These are phyloP conservation scores for Trypanosoma brucei DNA, from an alignment of 208 protist species.

Conservation along the genomic window DNA sequence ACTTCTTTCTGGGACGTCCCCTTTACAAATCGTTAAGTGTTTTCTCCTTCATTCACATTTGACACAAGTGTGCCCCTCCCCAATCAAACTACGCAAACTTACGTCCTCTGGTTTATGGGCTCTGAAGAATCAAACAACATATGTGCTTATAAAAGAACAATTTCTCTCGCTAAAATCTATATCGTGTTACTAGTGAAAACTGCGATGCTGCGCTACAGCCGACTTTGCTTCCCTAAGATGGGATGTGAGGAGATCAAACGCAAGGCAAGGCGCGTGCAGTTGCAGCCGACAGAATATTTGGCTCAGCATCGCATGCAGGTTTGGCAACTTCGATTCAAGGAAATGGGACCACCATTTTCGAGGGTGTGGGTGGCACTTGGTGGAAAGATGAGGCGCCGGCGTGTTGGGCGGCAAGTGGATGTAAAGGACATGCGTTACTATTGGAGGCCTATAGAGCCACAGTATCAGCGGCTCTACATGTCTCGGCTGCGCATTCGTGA, in stretches of 20 bases:
- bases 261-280: slow-evolving; percentile 65
- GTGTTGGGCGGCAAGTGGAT: slow-evolving; percentile 83
- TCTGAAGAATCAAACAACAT: too few species aligned
- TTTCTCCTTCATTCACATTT: too few species aligned
- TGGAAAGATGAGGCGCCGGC: slow-evolving; percentile 87
- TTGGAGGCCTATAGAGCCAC: slow-evolving; percentile 86
- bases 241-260: slow-evolving; percentile 83
- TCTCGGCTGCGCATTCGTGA: slow-evolving; percentile 66
- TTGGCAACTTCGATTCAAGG: slow-evolving; percentile 88
- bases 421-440: slow-evolving; percentile 89
- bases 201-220: slow-evolving; percentile 50
- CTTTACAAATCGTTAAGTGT: too few species aligned
- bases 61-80: too few species aligned
- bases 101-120: slow-evolving; percentile 12
- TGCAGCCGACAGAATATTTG: slow-evolving; percentile 58
- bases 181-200: neutral
- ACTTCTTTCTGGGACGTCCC: too few species aligned
- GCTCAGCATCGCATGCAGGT: slow-evolving; percentile 78
- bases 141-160: too few species aligned
- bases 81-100: neutral
- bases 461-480: slow-evolving; percentile 90
- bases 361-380: slow-evolving; percentile 85
- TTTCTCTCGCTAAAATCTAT: too few species aligned
- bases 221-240: slow-evolving; percentile 57
- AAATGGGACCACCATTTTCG: slow-evolving; percentile 83